These are phyloP conservation scores for Metschnikowia lunata DNA, from an alignment of 805 yeast genomes.

Conservation along the genomic window DNA sequence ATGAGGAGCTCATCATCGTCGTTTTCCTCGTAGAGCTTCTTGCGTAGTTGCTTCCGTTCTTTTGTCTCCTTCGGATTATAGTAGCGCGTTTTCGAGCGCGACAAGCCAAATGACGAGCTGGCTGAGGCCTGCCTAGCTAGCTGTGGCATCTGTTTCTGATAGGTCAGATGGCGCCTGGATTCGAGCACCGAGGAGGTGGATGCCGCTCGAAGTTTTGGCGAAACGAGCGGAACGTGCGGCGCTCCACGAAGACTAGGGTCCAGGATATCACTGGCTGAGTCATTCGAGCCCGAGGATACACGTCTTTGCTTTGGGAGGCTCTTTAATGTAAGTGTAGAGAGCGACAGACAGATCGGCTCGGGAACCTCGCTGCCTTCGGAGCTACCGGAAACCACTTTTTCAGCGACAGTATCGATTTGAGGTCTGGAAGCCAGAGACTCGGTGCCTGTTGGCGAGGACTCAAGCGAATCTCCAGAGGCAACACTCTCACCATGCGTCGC, in stretches of 20 bases:
- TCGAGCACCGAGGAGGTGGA: slow-evolving; percentile 15
- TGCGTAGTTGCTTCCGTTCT: slow-evolving; percentile 33
- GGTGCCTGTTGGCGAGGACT: neutral
- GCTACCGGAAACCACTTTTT: neutral
- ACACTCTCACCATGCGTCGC: neutral
- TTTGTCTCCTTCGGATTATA: slow-evolving; percentile 34
- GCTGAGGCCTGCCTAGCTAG: slow-evolving; percentile 11
- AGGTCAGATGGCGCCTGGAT: neutral
- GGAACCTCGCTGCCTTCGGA: neutral
- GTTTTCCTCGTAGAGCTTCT: slow-evolving; percentile 39
- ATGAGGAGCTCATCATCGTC: slow-evolving; percentile 36
- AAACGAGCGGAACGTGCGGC: neutral
- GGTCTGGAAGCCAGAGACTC: neutral
- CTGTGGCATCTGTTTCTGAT: slow-evolving; percentile 5
- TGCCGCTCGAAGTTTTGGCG: slow-evolving; percentile 5
- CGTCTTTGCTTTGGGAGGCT: neutral
- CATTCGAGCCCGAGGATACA: neutral
- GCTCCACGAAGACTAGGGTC: neutral
- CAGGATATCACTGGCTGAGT: slow-evolving; percentile 4
- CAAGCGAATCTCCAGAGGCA: neutral
- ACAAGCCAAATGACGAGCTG: slow-evolving; percentile 20
- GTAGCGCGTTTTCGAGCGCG: slow-evolving; percentile 33
- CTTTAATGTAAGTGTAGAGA: slow-evolving; percentile 19
- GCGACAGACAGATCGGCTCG: slow-evolving; percentile 15
- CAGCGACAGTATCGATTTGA: neutral